These are phyloP conservation scores for Clavulina sp. DNA, from an alignment of 768 basidiomycete genomes.

Conservation along the genomic window DNA sequence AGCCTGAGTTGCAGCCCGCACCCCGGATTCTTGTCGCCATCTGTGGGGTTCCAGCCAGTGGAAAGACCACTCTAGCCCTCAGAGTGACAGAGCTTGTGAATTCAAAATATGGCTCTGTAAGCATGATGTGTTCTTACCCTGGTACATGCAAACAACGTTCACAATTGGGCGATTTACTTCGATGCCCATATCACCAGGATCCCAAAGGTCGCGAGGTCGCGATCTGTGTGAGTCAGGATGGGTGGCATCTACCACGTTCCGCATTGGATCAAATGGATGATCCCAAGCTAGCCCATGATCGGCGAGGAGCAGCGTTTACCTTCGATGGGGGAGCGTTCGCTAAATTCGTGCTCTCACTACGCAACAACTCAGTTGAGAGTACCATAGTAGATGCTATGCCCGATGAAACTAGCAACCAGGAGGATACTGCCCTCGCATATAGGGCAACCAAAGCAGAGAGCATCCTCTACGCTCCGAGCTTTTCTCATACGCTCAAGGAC, in stretches of 20 bases:
- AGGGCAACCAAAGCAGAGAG: background rate
- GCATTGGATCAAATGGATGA: conserved; percentile 63
- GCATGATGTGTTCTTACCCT: too few species aligned
- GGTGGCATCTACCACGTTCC: conserved; percentile 76
- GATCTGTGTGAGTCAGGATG: conserved; percentile 66
- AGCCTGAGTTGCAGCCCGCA: too few species aligned
- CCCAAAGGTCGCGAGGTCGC: conserved; percentile 21
- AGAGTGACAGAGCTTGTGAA: conserved; percentile 41
- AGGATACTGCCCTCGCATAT: background rate
- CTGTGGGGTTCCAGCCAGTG: conserved; percentile 67
- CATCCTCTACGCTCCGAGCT: conserved; percentile 50
- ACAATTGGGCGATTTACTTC: too few species aligned
- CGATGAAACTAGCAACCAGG: background rate
- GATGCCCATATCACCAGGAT: conserved; percentile 3
- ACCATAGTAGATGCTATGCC: background rate
- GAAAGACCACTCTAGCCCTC: conserved; percentile 63
- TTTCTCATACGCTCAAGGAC: conserved; percentile 78
- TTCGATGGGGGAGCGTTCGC: conserved; percentile 66
- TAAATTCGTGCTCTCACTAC: conserved; percentile 42
- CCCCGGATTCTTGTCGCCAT: conserved; percentile 60
- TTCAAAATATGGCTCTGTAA: conserved; percentile 17
- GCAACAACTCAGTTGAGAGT: conserved; percentile 20
- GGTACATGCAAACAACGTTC: too few species aligned
- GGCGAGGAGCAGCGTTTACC: conserved; percentile 82
- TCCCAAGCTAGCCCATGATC: conserved; percentile 55